Conservation (phyloP, 805 yeast genomes). For the Schizosaccharomyces cryophilus region DNA sequence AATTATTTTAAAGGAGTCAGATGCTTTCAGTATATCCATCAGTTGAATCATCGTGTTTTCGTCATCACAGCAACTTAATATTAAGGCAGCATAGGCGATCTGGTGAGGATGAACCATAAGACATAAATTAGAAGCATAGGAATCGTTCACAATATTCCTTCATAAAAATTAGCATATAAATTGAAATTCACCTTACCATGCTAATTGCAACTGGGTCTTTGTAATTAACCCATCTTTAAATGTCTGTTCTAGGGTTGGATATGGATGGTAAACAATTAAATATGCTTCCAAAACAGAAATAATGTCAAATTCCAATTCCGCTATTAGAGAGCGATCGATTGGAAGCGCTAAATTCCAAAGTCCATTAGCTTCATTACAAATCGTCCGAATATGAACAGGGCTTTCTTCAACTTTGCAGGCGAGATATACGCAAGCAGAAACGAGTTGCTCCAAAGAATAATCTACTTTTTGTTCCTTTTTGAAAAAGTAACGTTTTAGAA, state of each 20-base stretch:
- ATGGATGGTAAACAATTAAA: conserved; percentile 20
- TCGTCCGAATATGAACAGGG: conserved; percentile 74
- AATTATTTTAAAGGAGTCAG: not conserved
- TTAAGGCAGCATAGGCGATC: conserved; percentile 59
- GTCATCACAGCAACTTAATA: not conserved
- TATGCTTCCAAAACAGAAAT: conserved; percentile 49
- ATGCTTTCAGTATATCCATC: not conserved
- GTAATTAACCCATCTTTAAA: conserved; percentile 22
- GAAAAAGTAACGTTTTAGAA: conserved; percentile 16
- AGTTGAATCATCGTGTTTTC: not conserved
- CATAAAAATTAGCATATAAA: not conserved
- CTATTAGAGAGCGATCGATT: conserved; percentile 68
- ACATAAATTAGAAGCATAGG: conserved; percentile 69
- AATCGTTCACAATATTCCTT: conserved; percentile 76
- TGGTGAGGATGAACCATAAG: conserved; percentile 73
- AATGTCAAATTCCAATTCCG: conserved; percentile 85
- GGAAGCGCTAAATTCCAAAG: conserved; percentile 58
- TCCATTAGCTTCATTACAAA: conserved; percentile 53
- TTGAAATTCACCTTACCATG: conserved; percentile 16
- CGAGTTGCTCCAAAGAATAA: conserved; percentile 46
- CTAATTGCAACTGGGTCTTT: conserved; percentile 21
- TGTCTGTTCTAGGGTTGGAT: conserved; percentile 15
- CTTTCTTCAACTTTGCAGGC: conserved; percentile 89
- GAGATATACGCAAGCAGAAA: conserved; percentile 65
- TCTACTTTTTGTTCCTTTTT: conserved; percentile 23